phyloP scores from a whole-genome alignment of 1,284 basidiomycete species.

The Termitomyces sp. region DNA sequence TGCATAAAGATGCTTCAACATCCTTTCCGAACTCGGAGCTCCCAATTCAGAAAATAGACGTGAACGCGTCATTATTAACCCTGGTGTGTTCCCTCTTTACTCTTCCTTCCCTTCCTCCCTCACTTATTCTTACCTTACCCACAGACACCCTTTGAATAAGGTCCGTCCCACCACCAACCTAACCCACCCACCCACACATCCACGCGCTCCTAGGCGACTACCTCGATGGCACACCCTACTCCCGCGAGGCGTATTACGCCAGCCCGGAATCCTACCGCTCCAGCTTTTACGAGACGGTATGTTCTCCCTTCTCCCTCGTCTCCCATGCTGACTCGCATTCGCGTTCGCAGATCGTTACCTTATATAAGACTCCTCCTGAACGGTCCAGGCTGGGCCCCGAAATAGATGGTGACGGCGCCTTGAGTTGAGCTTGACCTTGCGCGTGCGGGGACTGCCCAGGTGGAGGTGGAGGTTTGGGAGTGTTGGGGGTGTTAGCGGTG shows the following conservation, averaged over 20 bases:
- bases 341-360: constrained; percentile 63
- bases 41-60: constrained; percentile 58
- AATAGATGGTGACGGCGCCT: too few species aligned
- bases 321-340: too few species aligned
- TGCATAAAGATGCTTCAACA: constrained; percentile 66
- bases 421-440: constrained; percentile 42
- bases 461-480: constrained; percentile 51
- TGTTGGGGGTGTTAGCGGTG: constrained; percentile 84
- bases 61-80: constrained; percentile 46
- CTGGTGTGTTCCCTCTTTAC: constrained; percentile 41
- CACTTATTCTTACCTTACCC: too few species aligned
- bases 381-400: constrained; percentile 80
- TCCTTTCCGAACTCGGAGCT: constrained; percentile 70
- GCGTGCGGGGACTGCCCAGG: constrained; percentile 43
- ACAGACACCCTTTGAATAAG: too few species aligned
- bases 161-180: too few species aligned
- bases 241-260: too few species aligned
- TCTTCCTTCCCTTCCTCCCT: neutral
- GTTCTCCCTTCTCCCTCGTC: constrained; percentile 14
- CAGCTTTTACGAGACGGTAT: constrained; percentile 48
- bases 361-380: constrained; percentile 82
- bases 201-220: too few species aligned
- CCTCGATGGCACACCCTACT: too few species aligned
- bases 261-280: too few species aligned
- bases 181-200: too few species aligned